phyloP scores from a whole-genome alignment of 495 filamentous ascomycete genomes.

The Recurvomyces mirabilis region DNA sequence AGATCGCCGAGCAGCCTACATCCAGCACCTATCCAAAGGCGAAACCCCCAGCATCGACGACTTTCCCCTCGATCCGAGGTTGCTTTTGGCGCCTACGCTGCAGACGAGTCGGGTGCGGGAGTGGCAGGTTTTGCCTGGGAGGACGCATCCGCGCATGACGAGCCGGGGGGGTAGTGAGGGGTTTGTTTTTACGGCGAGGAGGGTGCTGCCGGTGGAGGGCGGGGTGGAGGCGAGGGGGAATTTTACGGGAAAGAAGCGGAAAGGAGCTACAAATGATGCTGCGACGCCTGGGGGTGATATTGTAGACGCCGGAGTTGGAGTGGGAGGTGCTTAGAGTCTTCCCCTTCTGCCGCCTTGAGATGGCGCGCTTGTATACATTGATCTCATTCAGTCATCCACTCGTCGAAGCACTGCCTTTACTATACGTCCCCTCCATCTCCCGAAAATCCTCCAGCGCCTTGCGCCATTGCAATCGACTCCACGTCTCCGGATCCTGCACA shows the following conservation, averaged over 20 bases:
- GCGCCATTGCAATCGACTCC: constrained; percentile 4
- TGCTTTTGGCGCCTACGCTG: constrained; percentile 66
- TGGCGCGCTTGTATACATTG: no score
- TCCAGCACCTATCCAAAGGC: constrained; percentile 23
- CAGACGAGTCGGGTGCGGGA: constrained; percentile 62
- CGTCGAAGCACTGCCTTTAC: not conserved
- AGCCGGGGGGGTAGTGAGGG: constrained; percentile 78
- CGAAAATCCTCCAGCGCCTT: constrained; percentile 7
- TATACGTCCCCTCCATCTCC: constrained; percentile 12
- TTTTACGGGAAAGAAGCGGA: constrained; percentile 45
- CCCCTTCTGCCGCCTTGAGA: no score
- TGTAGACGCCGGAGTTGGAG: no score
- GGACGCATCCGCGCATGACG: constrained; percentile 92
- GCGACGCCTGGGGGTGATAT: no score
- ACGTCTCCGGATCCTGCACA: constrained; percentile 6
- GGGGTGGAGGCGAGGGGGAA: constrained; percentile 74
- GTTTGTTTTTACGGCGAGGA: constrained; percentile 73
- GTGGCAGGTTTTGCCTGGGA: constrained; percentile 85
- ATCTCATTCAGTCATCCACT: not conserved
- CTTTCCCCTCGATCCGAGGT: constrained; percentile 72
- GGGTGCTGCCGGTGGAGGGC: constrained; percentile 65
- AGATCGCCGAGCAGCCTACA: constrained; percentile 61
- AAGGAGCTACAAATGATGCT: no score
- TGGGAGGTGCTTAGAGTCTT: no score
- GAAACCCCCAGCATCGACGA: constrained; percentile 44